These are phyloP conservation scores for Colletotrichum tamarilloi DNA, from an alignment of 2,329 filamentous ascomycete genomes.

Conservation along the genomic window DNA sequence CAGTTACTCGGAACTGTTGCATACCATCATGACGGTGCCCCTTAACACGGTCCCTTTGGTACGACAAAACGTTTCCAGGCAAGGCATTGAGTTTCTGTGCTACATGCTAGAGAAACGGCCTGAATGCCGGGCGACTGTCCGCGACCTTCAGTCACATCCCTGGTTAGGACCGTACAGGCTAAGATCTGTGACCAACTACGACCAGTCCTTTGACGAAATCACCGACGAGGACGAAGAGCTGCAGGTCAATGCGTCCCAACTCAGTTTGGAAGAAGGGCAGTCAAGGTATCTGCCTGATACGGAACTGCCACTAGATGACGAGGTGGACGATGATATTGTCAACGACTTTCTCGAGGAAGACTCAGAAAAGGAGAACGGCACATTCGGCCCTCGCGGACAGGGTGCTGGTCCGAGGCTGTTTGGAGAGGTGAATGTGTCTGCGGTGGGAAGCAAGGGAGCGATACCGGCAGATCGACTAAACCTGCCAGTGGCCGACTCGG, in stretches of 20 bases:
- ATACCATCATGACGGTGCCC: constrained; percentile 84
- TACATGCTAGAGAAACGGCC: constrained; percentile 88
- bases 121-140: constrained; percentile 78
- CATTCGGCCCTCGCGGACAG: constrained; percentile 64
- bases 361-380: constrained; percentile 83
- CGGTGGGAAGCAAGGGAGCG: constrained; percentile 63
- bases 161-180: constrained; percentile 70
- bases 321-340: constrained; percentile 50
- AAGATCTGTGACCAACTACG: constrained; percentile 43
- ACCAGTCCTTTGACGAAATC: constrained; percentile 69
- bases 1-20: constrained; percentile 81
- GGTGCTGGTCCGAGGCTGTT: constrained; percentile 57
- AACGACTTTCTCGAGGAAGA: constrained; percentile 68
- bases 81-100: constrained; percentile 78
- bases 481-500: constrained; percentile 51
- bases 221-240: constrained; percentile 68
- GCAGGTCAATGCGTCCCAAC: constrained; percentile 69
- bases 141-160: constrained; percentile 74
- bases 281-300: constrained; percentile 33
- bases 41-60: constrained; percentile 75
- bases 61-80: constrained; percentile 67
- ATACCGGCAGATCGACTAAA: constrained; percentile 62
- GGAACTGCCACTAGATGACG: constrained; percentile 42
- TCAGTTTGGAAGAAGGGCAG: constrained; percentile 67
- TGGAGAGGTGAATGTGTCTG: constrained; percentile 66